These are phyloP conservation scores for Gracilaria caudata DNA, from an alignment of 23 red algal species.

Conservation along the genomic window DNA sequence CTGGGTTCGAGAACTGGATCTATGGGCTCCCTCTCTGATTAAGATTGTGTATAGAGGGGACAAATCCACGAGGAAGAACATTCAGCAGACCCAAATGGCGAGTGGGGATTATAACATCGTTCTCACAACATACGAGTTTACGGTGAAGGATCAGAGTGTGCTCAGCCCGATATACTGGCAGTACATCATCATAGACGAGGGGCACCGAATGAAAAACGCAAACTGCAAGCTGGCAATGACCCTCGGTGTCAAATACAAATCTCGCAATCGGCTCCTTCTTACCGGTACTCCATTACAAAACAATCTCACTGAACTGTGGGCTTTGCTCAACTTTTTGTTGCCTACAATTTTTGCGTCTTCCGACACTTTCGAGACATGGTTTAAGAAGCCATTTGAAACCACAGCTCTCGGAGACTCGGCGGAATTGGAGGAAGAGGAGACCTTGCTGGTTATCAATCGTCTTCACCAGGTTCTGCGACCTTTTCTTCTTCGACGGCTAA, in stretches of 20 bases:
- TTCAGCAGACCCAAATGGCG: slow-evolving; percentile 64
- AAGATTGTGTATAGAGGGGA: slow-evolving; percentile 92
- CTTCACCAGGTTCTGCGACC: slow-evolving; percentile 97
- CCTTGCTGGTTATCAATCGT: slow-evolving; percentile 91
- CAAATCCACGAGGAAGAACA: slow-evolving; percentile 48
- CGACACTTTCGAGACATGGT: slow-evolving; percentile 98
- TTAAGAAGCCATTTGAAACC: slow-evolving; percentile 91
- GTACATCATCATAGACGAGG: slow-evolving; percentile 98
- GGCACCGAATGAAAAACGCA: slow-evolving; percentile 98
- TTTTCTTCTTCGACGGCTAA: slow-evolving; percentile 89
- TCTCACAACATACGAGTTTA: slow-evolving; percentile 97
- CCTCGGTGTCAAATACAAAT: slow-evolving; percentile 83
- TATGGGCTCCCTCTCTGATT: slow-evolving; percentile 86
- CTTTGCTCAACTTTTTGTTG: slow-evolving; percentile 96
- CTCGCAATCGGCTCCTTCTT: slow-evolving; percentile 84
- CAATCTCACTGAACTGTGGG: slow-evolving; percentile 96
- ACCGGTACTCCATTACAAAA: slow-evolving; percentile 99
- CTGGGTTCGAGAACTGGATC: slow-evolving; percentile 91
- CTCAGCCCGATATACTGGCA: slow-evolving; percentile 81
- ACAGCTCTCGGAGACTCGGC: slow-evolving; percentile 72
- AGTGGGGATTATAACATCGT: slow-evolving; percentile 78
- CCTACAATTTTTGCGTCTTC: slow-evolving; percentile 93
- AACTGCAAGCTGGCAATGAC: slow-evolving; percentile 87
- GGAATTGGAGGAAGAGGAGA: slow-evolving; percentile 91
- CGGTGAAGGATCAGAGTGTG: slow-evolving; percentile 69